Percentiles rank a stretch among this genome's conserved stretches.
Conservation (phyloP, 805 yeast species). For the Spathaspora gorwiae region DNA sequence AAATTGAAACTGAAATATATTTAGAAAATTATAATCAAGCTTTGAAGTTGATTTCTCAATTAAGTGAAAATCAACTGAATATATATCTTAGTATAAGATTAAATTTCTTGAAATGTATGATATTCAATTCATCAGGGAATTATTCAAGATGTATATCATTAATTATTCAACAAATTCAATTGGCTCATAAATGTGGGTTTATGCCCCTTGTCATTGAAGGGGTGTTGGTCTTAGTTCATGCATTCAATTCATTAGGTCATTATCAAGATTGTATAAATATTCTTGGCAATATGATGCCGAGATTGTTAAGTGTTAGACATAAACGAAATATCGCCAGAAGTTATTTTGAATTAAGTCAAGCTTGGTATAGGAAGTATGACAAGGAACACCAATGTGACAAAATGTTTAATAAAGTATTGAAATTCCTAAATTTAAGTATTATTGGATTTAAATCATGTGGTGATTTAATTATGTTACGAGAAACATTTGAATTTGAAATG, state of each 20-base stretch:
- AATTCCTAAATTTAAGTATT: conserved; percentile 40
- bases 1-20: conserved; percentile 25
- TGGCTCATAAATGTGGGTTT: conserved; percentile 45
- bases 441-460: conserved; percentile 38
- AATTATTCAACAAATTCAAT: conserved; percentile 45
- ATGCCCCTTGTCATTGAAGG: conserved; percentile 44
- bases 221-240: conserved; percentile 39
- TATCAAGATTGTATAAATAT: conserved; percentile 41
- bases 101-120: conserved; percentile 43
- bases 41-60: conserved; percentile 17
- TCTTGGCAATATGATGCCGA: conserved; percentile 41
- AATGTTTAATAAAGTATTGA: conserved; percentile 27
- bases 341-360: conserved; percentile 28
- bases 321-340: conserved; percentile 31
- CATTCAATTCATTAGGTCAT: conserved; percentile 40
- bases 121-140: conserved; percentile 38
- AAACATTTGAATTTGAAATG: conserved; percentile 37
- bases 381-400: conserved; percentile 7
- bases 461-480: conserved; percentile 34
- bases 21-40: conserved; percentile 29
- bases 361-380: conserved; percentile 1
- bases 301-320: conserved; percentile 36
- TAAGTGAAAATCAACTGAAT: conserved; percentile 20
- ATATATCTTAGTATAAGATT: conserved; percentile 43
- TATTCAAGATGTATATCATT: conserved; percentile 49